Base-by-base conservation (phyloP, 2,329 filamentous ascomycete genomes). In the Cadophora malorum region DNA sequence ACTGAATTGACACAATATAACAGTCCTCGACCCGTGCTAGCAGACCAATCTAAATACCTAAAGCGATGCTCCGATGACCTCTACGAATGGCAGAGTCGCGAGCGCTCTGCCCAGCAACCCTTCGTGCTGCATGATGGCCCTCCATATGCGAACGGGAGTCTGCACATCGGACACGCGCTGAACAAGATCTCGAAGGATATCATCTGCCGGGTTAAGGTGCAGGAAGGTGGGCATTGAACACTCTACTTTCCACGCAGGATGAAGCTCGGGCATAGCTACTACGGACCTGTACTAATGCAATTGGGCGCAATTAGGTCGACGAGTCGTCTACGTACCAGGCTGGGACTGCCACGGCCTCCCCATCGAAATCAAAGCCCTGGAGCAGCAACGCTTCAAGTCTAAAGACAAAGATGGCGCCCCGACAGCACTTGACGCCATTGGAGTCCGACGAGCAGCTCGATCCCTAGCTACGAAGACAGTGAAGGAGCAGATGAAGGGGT, bases 261-360 rank as follows among this genome's bases (percentile, higher is more conserved):
- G 8, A 7, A 50, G 12, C 41, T 33, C 9, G 16, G 47, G 41
- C 21, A 31, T 41, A 21, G 8, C 58, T 56, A 0, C 23, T 49
- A 31, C 23, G n/a, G 5, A 50, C 6, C 35, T 33, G 6, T 35
- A 10, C 28, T 56, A 28, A 65, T 65, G 41, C 64, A 23, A 47
- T 35, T 14, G 19, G 2, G 19, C 16, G 19, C 31, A 49, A 21
- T 70, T 38, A 80, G 75, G 93, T 21, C 90, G 87, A 73, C 85
- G 88, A 70, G 90, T 98, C 41, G 84, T 89, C 49, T 99, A 96
- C 76, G 84, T 94, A 19, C 96, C 96, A 1, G 95, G 96, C 56
- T 99, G 96, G 96, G 96, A 99, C 78, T 99, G 96, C 73, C 96
- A 99, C 82, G 96, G 96, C 0, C 85, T 99, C 60, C 96, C 96